A percentile compares a stretch with the other conserved stretches of the same genome.
Conservation (phyloP, 805 yeast species). For the Metschnikowia gruessii region DNA sequence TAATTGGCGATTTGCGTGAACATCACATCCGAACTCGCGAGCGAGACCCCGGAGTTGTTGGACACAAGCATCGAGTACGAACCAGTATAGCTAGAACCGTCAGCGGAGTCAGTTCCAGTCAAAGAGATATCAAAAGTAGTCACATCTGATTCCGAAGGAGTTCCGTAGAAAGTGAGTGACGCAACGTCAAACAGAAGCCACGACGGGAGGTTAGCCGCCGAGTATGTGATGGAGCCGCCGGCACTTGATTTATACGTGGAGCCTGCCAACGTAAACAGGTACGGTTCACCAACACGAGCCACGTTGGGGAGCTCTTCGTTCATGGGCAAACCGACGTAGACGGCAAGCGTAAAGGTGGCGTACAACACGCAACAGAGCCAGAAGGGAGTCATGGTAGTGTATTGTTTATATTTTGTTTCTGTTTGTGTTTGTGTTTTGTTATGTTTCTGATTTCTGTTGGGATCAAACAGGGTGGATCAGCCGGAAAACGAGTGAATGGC, state of each 20-base stretch:
- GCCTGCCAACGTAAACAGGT: conserved; percentile 62
- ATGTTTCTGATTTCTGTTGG: too few species aligned
- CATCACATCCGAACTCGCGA: conserved; percentile 43
- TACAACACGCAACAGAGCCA: conserved; percentile 10
- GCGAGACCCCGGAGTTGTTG: conserved; percentile 49
- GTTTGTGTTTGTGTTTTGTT: too few species aligned
- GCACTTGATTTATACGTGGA: conserved; percentile 56
- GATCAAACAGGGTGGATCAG: too few species aligned
- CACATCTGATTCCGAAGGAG: conserved; percentile 50
- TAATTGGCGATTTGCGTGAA: conserved; percentile 53
- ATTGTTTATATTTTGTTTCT: too few species aligned
- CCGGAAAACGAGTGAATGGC: too few species aligned
- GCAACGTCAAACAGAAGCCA: conserved; percentile 76
- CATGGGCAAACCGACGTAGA: conserved; percentile 72
- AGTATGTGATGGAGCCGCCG: conserved; percentile 48
- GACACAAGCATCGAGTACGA: conserved; percentile 62
- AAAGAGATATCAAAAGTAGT: conserved; percentile 45
- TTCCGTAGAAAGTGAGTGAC: conserved; percentile 65
- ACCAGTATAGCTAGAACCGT: conserved; percentile 42
- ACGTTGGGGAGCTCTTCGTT: conserved; percentile 82
- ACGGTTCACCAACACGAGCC: conserved; percentile 65
- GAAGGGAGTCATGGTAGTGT: too few species aligned
- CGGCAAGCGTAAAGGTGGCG: conserved; percentile 36
- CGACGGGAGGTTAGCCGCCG: conserved; percentile 57
- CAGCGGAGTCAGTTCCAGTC: conserved; percentile 62